These are phyloP conservation scores for Russula compacta DNA, from an alignment of 768 basidiomycete genomes.

Conservation along the genomic window DNA sequence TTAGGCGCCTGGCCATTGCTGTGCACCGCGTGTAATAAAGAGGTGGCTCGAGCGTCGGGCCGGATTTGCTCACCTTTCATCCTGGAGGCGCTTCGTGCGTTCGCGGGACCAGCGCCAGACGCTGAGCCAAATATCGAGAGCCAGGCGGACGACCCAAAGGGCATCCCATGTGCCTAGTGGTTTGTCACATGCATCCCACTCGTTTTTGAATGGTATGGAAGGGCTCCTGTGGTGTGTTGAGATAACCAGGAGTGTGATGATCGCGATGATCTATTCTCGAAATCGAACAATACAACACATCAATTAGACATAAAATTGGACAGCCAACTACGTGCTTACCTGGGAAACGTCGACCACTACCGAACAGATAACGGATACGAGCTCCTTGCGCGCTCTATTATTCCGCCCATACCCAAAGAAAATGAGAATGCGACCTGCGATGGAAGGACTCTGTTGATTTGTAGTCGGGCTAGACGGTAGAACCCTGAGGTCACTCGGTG, in stretches of 20 bases:
- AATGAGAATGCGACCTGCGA: conserved; percentile 25
- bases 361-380: conserved; percentile 45
- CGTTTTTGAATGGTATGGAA: conserved; percentile 31
- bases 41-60: background rate
- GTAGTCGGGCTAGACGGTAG: background rate
- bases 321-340: conserved; percentile 28
- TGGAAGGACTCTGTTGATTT: background rate
- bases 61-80: conserved; percentile 8
- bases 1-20: background rate
- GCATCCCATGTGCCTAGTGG: conserved; percentile 62
- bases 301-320: conserved; percentile 6
- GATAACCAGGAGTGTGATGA: conserved; percentile 42
- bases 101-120: conserved; percentile 47
- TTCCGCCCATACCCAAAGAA: conserved; percentile 47
- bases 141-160: conserved; percentile 51
- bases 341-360: conserved; percentile 44
- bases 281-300: background rate
- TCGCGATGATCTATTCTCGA: conserved; percentile 39
- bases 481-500: background rate
- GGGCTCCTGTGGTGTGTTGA: conserved; percentile 42
- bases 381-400: conserved; percentile 42
- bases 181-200: conserved; percentile 55
- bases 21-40: background rate
- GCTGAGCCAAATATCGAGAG: conserved; percentile 39
- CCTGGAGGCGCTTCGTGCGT: conserved; percentile 20